phyloP scores from a whole-genome alignment of 2,329 filamentous ascomycete species.

The Botrytis galanthina region DNA sequence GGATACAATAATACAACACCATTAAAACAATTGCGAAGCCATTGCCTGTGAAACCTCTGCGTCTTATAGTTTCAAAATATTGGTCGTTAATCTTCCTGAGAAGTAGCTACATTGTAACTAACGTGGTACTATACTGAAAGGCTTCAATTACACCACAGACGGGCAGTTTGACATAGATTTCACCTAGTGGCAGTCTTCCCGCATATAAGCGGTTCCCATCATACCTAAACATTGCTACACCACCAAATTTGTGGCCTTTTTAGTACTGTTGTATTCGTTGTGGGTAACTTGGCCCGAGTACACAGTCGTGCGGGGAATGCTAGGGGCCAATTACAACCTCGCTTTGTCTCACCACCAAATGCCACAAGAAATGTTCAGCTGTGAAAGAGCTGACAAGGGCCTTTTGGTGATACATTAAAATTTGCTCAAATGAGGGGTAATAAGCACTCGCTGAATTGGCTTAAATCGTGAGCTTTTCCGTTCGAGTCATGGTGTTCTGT shows the following conservation, averaged over 20 bases:
- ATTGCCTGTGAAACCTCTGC: not conserved
- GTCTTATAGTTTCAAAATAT: not conserved
- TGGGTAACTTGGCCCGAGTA: not conserved
- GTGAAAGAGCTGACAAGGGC: not conserved
- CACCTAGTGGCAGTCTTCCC: not conserved
- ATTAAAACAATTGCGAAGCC: not conserved
- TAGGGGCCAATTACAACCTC: not conserved
- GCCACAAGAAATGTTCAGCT: not conserved
- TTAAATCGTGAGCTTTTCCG: not conserved
- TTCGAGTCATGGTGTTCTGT: not conserved
- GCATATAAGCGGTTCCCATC: not conserved
- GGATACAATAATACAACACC: not conserved
- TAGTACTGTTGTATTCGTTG: not conserved
- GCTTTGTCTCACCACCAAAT: not conserved
- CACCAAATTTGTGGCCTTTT: not conserved
- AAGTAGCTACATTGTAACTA: not conserved
- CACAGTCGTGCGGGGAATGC: not conserved
- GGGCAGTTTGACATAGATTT: not conserved
- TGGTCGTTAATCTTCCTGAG: not conserved
- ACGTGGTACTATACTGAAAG: not conserved
- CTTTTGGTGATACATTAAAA: not conserved
- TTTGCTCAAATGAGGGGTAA: not conserved
- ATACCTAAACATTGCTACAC: not conserved
- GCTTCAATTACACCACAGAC: not conserved
- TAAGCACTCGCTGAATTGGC: not conserved